Evolutionary conservation across 2,329 filamentous ascomycete genomes (phyloP), one percentile per base, ranked within the genome.

Genomic region (Tolypocladium endophyticum): DNA sequence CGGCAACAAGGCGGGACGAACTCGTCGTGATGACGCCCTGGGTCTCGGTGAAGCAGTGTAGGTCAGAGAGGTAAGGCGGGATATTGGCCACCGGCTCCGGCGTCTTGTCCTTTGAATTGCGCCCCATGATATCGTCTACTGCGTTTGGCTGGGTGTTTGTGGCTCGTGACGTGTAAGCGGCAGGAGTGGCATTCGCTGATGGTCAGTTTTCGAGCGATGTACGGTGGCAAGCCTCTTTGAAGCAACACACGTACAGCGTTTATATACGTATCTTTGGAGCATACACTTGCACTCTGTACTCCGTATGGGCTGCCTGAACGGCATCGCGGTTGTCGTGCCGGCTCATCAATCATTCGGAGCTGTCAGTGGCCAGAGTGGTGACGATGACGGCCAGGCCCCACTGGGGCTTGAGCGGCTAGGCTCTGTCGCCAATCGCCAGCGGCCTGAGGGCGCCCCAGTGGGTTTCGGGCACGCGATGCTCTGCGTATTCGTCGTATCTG

Each of bases 1-100:
- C n/a, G 12, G 23, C 25, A 33, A 33, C 7, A 1, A 18, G 28
- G 47, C 20, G 47, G n/a, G 47, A 61, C 69, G 45, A 61, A 73
- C 74, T 86, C 0, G 81, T 81, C 0, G 82, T 85, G 63, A 86
- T 80, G 59, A 86, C 76, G 43, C 83, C 83, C 55, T 81, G 77
- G 9, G 84, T 86, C 66, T 86, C 84, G 45, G 81, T 81, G 70
- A 83, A 85, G 73, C 81, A 85, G 69, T 82, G 79, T 9, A 81
- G 70, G 63, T 82, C 79, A 0, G 76, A 77, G 9, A 79, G 61
- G 50, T 73, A 67, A 1, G 73, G 69, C 9, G 76, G 75, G 43
- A 79, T 64, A 53, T 73, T 60, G 39, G 74, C 75, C 4, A 69
- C 64, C 43, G 72, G 69, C 6, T 66, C 67, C 12, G 64, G 61